A percentile compares a stretch with the other conserved stretches of the same genome.
Evolutionary conservation across 139 green algal species (phyloP).

Genomic region (Coccomyxa sp.): DNA sequence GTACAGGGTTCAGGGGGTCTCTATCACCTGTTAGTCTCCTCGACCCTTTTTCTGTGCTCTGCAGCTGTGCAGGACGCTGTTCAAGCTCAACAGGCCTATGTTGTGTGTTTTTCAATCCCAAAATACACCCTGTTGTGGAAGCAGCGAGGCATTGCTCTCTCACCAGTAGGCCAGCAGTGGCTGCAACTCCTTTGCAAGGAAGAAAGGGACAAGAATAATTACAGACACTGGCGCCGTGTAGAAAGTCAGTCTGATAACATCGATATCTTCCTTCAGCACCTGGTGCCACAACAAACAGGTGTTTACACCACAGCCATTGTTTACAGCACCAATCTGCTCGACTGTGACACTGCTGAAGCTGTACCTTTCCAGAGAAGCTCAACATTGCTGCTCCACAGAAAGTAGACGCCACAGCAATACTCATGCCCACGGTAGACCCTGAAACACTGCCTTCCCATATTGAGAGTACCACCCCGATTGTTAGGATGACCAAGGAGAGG

Average conservation of each 20-base stretch:
- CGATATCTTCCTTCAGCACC: constrained; percentile 54
- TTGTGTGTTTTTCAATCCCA: no score
- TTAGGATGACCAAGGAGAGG: constrained; percentile 39
- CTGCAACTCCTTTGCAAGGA: constrained; percentile 8
- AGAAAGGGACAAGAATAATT: constrained; percentile 52
- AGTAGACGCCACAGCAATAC: constrained; percentile 19
- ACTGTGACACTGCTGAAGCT: background rate
- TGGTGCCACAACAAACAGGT: background rate
- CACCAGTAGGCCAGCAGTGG: background rate
- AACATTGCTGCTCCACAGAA: constrained; percentile 46
- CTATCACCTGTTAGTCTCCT: no score
- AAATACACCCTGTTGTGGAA: no score
- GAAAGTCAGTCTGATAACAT: constrained; percentile 67
- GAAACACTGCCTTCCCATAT: constrained; percentile 37
- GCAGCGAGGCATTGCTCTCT: no score
- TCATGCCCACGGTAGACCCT: constrained; percentile 28
- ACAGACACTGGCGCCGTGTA: constrained; percentile 66
- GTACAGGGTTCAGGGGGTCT: no score
- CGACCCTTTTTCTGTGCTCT: no score
- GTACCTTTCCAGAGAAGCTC: constrained; percentile 33
- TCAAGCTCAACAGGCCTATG: no score
- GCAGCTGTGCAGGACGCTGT: no score
- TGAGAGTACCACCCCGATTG: constrained; percentile 42
- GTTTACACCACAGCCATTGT: background rate
- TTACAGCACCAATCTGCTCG: background rate